Base-by-base conservation (phyloP, 2,329 filamentous ascomycete species). In the Trichoderma oligosporum region DNA sequence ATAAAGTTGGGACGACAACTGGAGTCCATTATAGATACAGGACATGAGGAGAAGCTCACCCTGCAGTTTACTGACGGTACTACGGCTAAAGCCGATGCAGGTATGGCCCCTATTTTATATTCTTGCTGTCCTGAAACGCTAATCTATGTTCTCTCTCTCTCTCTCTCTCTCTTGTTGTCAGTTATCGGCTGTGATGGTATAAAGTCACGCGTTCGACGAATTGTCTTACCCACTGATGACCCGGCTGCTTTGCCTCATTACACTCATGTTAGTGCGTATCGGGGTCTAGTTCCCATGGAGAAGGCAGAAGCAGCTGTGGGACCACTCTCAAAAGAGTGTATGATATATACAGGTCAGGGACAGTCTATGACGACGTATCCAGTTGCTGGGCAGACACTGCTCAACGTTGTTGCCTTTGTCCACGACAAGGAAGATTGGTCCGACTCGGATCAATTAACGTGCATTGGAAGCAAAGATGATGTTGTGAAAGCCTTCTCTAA, bases 51-150 rank as follows among this genome's bases (percentile, higher is more conserved):
- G 2, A 66, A 65, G 33, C 58, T 70, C 3, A 53, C 60, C 2
- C 62, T 77, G 44, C 62, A 27, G n/a, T 78, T 78, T 51, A 60
- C 65, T 0, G 76, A 78, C 36, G 74, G 74, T 0, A 71, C 71
- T 0, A 70, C 67, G 0, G 73, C 70, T 2, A 61, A 66, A 7
- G 71, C 74, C 4, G 59, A 58, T 7, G 56, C 56, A 33, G 56
- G 56, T 58, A 41, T 46, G 48, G 16, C 8, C 8, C n/a, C 9
- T 4, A 12, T 27, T 16, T n/a, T 11, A 5, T 14, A 39, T 18
- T 5, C 14, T 39, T 18, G 1, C 41, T 39, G 8, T 47, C 49
- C 25, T 27, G 22, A 51, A 27, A 22, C 24, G 18, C 24, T 41
- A n/a, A 52, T 7, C 4, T 7, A 20, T 39, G 41, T 51, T 3